These are phyloP conservation scores for Phytopythium cucurbitacearum DNA, from an alignment of 352 stramenopile species.

Conservation along the genomic window DNA sequence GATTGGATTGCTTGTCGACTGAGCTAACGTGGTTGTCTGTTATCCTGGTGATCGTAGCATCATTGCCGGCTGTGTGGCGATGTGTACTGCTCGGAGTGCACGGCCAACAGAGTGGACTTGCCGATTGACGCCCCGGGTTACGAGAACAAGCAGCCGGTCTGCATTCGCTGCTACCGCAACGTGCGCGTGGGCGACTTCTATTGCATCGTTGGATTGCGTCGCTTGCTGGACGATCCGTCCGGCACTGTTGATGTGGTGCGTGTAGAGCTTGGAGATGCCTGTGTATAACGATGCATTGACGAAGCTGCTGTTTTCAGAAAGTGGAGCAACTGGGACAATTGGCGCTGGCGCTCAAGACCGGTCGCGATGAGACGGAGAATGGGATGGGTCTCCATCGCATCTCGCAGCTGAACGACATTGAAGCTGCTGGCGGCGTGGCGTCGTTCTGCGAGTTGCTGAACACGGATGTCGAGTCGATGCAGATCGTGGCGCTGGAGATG, in stretches of 20 bases:
- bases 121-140: conserved; percentile 53
- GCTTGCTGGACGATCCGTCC: conserved; percentile 41
- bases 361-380: conserved; percentile 50
- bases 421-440: conserved; percentile 65
- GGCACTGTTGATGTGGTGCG: conserved; percentile 33
- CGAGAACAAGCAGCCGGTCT: conserved; percentile 72
- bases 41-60: conserved; percentile 24
- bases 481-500: conserved; percentile 65
- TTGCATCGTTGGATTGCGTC: conserved; percentile 67
- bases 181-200: conserved; percentile 58
- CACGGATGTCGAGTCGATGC: conserved; percentile 45
- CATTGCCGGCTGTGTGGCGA: conserved; percentile 76
- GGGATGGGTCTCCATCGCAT: conserved; percentile 74
- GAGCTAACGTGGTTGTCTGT: not conserved
- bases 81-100: conserved; percentile 75
- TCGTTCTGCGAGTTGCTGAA: conserved; percentile 70
- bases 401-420: conserved; percentile 81
- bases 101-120: conserved; percentile 58
- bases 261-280: not conserved
- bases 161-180: conserved; percentile 73
- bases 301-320: conserved; percentile 27
- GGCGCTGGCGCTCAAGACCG: conserved; percentile 42
- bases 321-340: conserved; percentile 67
- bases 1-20: not conserved
- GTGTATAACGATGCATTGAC: not conserved